Evolutionary conservation across 345 rosid genomes (phyloP), one percentile per base, ranked within the genome.

Genomic region (Anastatica hierochuntica): DNA sequence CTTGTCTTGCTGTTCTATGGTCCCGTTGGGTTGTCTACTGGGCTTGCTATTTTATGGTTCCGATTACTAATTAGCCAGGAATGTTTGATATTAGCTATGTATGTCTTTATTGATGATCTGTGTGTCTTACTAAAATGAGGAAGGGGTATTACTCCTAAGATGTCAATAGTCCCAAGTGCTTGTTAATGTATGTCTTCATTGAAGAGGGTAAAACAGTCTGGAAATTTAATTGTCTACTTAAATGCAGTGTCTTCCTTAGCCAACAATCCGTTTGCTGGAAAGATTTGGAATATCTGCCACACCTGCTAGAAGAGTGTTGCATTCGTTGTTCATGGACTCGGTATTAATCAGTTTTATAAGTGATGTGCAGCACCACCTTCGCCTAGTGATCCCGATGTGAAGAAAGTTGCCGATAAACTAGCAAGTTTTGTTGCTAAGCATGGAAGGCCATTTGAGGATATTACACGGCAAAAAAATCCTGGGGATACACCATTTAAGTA

Each of bases 311-410:
- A 88, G 94, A 85, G 85, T 85, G 79, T 92, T 92, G 85, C 92
- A 79, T 88, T 92, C 77, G 69, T 83, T 85, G 86, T 92, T 86
- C 95, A 84, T 92, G 86, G 80, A 73, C 88, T 85, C 58, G 80
- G 95, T 94, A 85, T 88, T 85, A 94, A 94, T 80, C 90, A 74
- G 92, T 94, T 92, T 92, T 94, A 54, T 94, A 88, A 88, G 99
- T 94, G 90, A 94, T 79, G 74, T 94, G 99, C 97, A 94, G 94
- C 85, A 75, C 94, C 97, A 66, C 65, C 79, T 72, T 59, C 85
- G 62, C 97, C 95, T 43, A 82, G 80, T 47, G 89, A 88, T 72
- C 85, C 85, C 58, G 76, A 79, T 58, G 99, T 88, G 85, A 94
- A 88, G 97, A 83, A 79, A 64, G 90, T 84, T 74, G 94, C 97